Evolutionary conservation across 129 eudicot species (phyloP), one percentile per base, ranked within the genome.

Genomic region (Centella asiatica): DNA sequence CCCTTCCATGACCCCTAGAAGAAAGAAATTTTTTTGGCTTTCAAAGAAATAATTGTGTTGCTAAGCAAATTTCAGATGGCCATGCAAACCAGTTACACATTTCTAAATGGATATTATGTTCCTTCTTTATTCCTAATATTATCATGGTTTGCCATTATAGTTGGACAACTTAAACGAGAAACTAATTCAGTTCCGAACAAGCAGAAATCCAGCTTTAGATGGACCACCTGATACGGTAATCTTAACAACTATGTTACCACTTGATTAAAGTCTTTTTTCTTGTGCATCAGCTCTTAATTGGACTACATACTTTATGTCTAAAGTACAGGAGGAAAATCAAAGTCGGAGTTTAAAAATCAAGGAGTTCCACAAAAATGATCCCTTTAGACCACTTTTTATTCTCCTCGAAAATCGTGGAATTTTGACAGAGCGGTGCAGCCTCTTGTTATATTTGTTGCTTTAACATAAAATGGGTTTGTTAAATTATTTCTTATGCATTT

Each of bases 151-250:
- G 58, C 68, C 68, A 25, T 25, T 60, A 57, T 77, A 92, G 99
- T 78, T 92, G 88, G 99, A 92, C 74, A 77, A 69, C 62, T 76
- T 80, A 52, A 92, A 92, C 56, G 99, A 92, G 85, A 80, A 82
- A 49, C 64, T 84, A 65, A 69, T 80, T 44, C 76, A 72, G 64
- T 57, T 71, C 67, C 72, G 82, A 25, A 50, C 45, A 13, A 50
- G 52, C 48, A 76, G 36, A 61, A 67, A 24, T 60, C 63, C 72
- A 46, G 76, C 62, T 50, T 69, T 49, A 6, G 66, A 57, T 39
- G 29, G 51, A 62, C 74, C 47, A 40, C 70, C 55, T 67, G 57
- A 58, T 60, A 26, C 24, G 78, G 81, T 84, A 62, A 74, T 44
- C 28, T 32, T 26, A 11, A 44, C 40, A 53, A 44, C 44, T 44